Conservation (phyloP, 2,329 filamentous ascomycete genomes). For the Xylaria hypoxylon region DNA sequence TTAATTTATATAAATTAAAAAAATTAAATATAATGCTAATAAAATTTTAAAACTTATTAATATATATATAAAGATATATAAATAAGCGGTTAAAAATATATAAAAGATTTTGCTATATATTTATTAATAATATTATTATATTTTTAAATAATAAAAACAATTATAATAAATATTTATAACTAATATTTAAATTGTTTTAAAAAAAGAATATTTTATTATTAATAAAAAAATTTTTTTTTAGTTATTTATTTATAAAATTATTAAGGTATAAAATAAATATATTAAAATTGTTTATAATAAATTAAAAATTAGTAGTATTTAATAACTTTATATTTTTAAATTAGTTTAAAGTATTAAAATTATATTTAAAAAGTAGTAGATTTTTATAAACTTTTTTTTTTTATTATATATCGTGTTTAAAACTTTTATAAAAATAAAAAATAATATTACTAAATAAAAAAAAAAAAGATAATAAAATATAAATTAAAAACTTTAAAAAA, state of each 20-base stretch:
- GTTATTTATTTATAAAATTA: background rate
- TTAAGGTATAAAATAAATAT: background rate
- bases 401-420: too few species aligned
- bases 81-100: background rate
- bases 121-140: constrained; percentile 2
- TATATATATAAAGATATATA: background rate
- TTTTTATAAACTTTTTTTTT: too few species aligned
- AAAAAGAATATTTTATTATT: too few species aligned
- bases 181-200: background rate
- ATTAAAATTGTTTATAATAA: background rate
- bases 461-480: too few species aligned
- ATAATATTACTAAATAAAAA: too few species aligned
- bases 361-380: too few species aligned
- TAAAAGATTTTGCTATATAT: background rate
- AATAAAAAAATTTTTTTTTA: background rate
- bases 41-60: background rate
- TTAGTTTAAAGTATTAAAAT: too few species aligned
- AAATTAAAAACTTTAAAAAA: too few species aligned
- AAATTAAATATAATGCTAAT: too few species aligned
- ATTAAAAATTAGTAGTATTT: background rate
- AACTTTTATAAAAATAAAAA: too few species aligned
- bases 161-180: background rate
- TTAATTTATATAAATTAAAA: too few species aligned
- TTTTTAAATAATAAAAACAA: background rate
- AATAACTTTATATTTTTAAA: background rate